Percentiles rank a stretch among this genome's conserved stretches.
phyloP scores from a whole-genome alignment of 116 monocot genomes.

The Posidonia oceanica region DNA sequence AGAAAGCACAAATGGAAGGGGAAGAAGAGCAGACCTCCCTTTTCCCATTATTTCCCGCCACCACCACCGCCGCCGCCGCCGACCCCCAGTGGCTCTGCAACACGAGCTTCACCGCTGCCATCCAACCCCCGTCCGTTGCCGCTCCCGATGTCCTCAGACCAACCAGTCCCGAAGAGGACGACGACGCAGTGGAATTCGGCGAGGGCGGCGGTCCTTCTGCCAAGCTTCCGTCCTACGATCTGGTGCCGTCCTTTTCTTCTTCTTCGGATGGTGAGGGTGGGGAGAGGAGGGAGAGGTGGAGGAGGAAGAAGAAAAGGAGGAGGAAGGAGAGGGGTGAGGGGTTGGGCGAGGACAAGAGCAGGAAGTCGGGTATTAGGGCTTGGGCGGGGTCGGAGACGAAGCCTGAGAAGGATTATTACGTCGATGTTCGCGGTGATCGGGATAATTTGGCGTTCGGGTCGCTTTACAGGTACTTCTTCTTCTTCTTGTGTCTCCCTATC shows the following conservation, averaged over 20 bases:
- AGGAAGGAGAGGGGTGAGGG: slow-evolving; percentile 18
- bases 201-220: not conserved
- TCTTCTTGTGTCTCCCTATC: not conserved
- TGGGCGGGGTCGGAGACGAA: slow-evolving; percentile 34
- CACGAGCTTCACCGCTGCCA: slow-evolving; percentile 54
- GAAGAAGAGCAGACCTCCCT: slow-evolving; percentile 13
- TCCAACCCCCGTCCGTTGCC: slow-evolving; percentile 6
- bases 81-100: slow-evolving; percentile 59
- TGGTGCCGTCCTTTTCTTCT: slow-evolving; percentile 18
- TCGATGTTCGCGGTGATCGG: slow-evolving; percentile 66
- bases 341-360: slow-evolving; percentile 10
- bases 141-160: not conserved
- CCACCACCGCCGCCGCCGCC: slow-evolving; percentile 9
- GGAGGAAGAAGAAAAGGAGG: slow-evolving; percentile 30
- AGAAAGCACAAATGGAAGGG: not conserved
- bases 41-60: slow-evolving; percentile 35
- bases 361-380: slow-evolving; percentile 45
- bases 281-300: slow-evolving; percentile 5
- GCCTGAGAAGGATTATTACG: slow-evolving; percentile 61
- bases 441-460: slow-evolving; percentile 81
- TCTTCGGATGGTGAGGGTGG: slow-evolving; percentile 15
- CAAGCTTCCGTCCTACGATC: slow-evolving; percentile 20
- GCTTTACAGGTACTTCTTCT: slow-evolving; percentile 49
- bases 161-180: slow-evolving; percentile 19
- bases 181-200: not conserved